Evolutionary conservation across 768 basidiomycete genomes (phyloP).

Genomic region (Punctularia strigosozonata): DNA sequence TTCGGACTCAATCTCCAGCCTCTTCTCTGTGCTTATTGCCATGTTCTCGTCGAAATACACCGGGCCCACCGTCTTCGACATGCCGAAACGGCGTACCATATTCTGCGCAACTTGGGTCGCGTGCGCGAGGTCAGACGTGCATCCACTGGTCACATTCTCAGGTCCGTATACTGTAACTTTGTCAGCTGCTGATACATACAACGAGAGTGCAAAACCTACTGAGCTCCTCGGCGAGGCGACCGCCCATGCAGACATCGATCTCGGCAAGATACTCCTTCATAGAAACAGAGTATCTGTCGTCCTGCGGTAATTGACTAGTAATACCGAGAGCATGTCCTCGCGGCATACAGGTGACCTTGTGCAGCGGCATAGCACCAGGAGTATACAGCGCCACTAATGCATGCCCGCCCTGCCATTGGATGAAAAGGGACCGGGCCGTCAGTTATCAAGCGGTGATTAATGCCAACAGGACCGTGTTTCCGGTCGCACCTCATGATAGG

Average conservation of each 20-base stretch:
- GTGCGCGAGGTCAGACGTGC: constrained; percentile 72
- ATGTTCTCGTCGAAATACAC: constrained; percentile 70
- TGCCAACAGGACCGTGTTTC: constrained; percentile 1
- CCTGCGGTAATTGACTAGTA: constrained; percentile 72
- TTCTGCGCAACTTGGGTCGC: constrained; percentile 71
- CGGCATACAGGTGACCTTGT: constrained; percentile 96
- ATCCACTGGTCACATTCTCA: constrained; percentile 85
- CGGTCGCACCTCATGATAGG: constrained; percentile 79
- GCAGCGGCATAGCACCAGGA: constrained; percentile 89
- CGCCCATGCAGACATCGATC: constrained; percentile 91
- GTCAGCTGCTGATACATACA: too few species aligned
- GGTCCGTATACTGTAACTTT: constrained; percentile 69
- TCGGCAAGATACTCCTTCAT: constrained; percentile 64
- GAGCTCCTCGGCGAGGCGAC: constrained; percentile 89
- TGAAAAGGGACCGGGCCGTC: too few species aligned
- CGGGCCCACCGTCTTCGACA: constrained; percentile 70
- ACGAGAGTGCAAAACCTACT: constrained; percentile 43
- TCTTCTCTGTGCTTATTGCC: constrained; percentile 60
- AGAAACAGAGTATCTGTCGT: constrained; percentile 63
- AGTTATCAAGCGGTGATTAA: constrained; percentile 4
- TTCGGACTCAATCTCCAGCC: constrained; percentile 82
- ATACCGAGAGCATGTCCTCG: constrained; percentile 85
- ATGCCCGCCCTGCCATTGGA: constrained; percentile 61
- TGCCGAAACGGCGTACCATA: constrained; percentile 86
- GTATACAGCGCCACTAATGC: constrained; percentile 93